These are phyloP conservation scores for Aureobasidium sp. DNA, from an alignment of 2,329 filamentous ascomycete species.

Conservation along the genomic window DNA sequence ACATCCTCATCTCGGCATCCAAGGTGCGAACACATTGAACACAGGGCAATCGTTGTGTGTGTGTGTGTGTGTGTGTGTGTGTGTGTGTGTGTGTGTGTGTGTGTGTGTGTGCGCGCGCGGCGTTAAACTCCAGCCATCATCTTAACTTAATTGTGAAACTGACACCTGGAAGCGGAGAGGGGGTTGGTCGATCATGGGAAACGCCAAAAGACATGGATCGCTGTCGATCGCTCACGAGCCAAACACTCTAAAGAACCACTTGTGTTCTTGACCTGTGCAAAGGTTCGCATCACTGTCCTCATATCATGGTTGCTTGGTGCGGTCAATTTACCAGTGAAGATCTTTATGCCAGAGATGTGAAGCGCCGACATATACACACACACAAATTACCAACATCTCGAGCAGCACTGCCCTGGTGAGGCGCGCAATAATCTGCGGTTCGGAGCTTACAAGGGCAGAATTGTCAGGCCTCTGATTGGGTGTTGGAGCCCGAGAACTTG, in stretches of 20 bases:
- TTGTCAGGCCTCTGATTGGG: conserved; percentile 4
- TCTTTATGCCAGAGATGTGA: background rate
- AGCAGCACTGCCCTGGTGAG: background rate
- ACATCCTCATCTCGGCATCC: background rate
- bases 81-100: background rate
- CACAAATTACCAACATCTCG: background rate
- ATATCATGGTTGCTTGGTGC: background rate
- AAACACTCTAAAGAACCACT: conserved; percentile 5
- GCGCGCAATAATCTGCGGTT: conserved; percentile 6
- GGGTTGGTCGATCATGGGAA: background rate
- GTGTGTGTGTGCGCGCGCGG: background rate
- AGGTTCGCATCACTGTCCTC: background rate
- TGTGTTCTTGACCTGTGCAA: background rate
- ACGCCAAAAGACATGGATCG: conserved; percentile 6
- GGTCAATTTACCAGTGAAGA: background rate
- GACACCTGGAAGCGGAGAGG: conserved; percentile 10
- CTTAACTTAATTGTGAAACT: conserved; percentile 12
- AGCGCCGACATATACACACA: background rate
- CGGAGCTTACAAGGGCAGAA: background rate
- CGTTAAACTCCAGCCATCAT: conserved; percentile 10
- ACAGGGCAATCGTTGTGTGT: conserved; percentile 1
- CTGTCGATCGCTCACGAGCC: conserved; percentile 8
- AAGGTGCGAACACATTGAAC: background rate
- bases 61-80: background rate
- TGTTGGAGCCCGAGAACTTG: background rate